A percentile compares a stretch with the other conserved stretches of the same genome.
Conservation (phyloP, 768 basidiomycete species). For the Tubosaeta sp. region DNA sequence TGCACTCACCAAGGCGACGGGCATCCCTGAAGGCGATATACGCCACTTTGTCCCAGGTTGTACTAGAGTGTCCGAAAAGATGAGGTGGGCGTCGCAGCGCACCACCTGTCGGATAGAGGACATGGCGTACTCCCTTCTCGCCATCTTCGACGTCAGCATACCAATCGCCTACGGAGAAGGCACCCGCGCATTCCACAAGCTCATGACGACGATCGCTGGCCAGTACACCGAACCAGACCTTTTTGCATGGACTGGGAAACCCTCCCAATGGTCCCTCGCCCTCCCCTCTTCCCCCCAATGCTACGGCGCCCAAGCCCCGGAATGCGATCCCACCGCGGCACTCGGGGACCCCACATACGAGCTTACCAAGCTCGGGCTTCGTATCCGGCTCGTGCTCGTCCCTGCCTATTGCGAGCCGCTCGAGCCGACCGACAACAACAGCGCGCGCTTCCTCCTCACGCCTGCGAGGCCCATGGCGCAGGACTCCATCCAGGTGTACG, state of each 20-base stretch:
- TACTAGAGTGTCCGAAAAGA: conserved; percentile 20
- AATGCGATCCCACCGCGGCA: conserved; percentile 8
- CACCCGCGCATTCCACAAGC: conserved; percentile 18
- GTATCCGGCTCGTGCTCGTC: conserved; percentile 14
- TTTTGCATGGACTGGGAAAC: conserved; percentile 20
- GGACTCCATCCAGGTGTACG: conserved; percentile 18
- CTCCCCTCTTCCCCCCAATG: conserved; percentile 22
- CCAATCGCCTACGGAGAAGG: conserved; percentile 25
- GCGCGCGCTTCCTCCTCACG: conserved; percentile 16
- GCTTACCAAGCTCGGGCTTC: conserved; percentile 22
- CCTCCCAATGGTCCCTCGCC: conserved; percentile 22
- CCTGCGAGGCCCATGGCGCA: conserved; percentile 13
- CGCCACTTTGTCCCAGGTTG: conserved; percentile 18
- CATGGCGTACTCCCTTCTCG: conserved; percentile 22
- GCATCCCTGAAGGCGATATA: conserved; percentile 21
- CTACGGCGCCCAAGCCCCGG: conserved; percentile 7
- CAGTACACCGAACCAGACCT: conserved; percentile 19
- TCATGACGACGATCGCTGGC: conserved; percentile 14
- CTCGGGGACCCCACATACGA: conserved; percentile 22
- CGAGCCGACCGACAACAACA: conserved; percentile 12
- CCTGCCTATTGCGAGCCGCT: conserved; percentile 20
- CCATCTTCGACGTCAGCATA: conserved; percentile 19
- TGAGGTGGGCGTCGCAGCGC: conserved; percentile 23
- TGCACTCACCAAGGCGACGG: conserved; percentile 14
- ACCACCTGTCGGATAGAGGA: conserved; percentile 21